A percentile compares a stretch with the other conserved stretches of the same genome.
Conservation (phyloP, 2,329 filamentous ascomycete genomes). For the Colletotrichum eremochloae region DNA sequence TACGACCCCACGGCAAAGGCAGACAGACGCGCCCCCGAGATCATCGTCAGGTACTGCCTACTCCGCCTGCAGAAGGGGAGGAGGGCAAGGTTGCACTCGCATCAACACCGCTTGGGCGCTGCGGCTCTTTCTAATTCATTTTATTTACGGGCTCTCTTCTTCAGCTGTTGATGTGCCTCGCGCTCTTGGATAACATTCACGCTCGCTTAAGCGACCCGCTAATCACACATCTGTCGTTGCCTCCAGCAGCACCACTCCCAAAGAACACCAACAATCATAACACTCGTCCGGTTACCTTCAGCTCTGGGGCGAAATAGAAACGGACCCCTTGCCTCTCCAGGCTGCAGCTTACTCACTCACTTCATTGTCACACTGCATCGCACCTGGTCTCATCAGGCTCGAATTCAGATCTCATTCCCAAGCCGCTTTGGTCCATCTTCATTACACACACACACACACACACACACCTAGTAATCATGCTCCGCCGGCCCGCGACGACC, state of each 20-base stretch:
- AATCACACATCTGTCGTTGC: background rate
- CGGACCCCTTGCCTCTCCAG: background rate
- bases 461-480: slow-evolving; percentile 60
- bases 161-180: background rate
- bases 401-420: background rate
- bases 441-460: background rate
- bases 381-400: background rate
- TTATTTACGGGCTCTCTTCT: background rate
- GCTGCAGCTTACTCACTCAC: slow-evolving; percentile 2
- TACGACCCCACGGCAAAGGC: background rate
- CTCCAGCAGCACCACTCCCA: background rate
- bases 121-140: background rate
- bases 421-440: background rate
- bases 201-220: background rate
- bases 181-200: background rate
- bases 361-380: background rate
- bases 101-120: background rate
- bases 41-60: background rate
- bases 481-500: slow-evolving; percentile 76
- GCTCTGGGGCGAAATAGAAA: background rate
- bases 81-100: background rate
- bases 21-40: slow-evolving; percentile 1
- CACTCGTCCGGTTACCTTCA: background rate
- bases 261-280: background rate
- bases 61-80: background rate